Percentiles rank a stretch among this genome's conserved stretches.
phyloP scores from a whole-genome alignment of 2,329 filamentous ascomycete species.

The Stagonosporopsis vannaccii region DNA sequence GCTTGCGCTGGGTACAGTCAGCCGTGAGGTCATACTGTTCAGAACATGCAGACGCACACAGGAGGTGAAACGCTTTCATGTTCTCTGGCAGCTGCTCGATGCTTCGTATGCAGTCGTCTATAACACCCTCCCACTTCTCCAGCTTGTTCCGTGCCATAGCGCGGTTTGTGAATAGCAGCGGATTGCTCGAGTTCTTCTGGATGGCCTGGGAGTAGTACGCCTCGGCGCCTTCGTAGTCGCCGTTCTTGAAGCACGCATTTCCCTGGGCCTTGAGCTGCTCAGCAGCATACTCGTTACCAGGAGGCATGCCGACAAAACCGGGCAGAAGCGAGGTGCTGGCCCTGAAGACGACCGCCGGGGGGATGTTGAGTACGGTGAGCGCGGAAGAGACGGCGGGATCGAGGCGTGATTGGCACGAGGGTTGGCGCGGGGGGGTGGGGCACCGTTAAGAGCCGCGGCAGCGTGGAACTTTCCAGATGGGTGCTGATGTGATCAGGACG shows the following conservation, averaged over 20 bases:
- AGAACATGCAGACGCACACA: slow-evolving; percentile 52
- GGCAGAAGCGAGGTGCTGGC: neutral
- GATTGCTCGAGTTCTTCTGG: slow-evolving; percentile 77
- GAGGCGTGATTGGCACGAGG: slow-evolving; percentile 31
- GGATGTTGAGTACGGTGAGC: slow-evolving; percentile 1
- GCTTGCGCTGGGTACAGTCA: slow-evolving; percentile 69
- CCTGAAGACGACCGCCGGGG: neutral
- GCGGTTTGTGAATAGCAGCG: slow-evolving; percentile 86
- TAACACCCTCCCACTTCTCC: slow-evolving; percentile 73
- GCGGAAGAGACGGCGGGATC: slow-evolving; percentile 32
- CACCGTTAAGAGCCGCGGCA: slow-evolving; percentile 21
- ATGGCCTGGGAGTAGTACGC: slow-evolving; percentile 79
- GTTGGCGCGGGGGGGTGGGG: slow-evolving; percentile 26
- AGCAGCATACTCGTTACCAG: slow-evolving; percentile 50
- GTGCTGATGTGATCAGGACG: slow-evolving; percentile 19
- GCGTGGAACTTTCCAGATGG: slow-evolving; percentile 37
- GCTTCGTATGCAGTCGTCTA: slow-evolving; percentile 78
- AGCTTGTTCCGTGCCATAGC: slow-evolving; percentile 83
- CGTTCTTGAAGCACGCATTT: slow-evolving; percentile 69
- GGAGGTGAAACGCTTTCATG: slow-evolving; percentile 85
- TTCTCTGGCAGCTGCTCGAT: slow-evolving; percentile 70
- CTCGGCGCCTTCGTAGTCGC: slow-evolving; percentile 72
- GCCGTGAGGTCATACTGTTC: neutral
- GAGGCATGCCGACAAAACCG: slow-evolving; percentile 27
- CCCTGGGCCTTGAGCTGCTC: slow-evolving; percentile 61